Conservation (phyloP, 345 rosid genomes). For the Lepidium africanum region DNA sequence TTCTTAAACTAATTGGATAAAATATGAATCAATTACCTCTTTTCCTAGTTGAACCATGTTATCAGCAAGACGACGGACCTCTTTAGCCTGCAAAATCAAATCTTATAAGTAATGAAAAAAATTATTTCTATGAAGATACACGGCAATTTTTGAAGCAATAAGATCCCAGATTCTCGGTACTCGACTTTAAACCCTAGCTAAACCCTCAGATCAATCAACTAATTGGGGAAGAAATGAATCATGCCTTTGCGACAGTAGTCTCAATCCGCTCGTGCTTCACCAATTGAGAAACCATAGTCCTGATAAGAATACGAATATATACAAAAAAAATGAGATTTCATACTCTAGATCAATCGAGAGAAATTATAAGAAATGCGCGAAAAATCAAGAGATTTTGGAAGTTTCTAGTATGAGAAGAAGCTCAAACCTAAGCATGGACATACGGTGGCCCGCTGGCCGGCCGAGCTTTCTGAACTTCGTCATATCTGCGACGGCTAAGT, state of each 20-base stretch:
- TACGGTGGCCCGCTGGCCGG: conserved; percentile 72
- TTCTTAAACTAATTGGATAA: not conserved
- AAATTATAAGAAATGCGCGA: not conserved
- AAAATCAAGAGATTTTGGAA: not conserved
- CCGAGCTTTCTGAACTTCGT: conserved; percentile 81
- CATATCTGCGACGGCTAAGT: conserved; percentile 32
- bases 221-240: not conserved
- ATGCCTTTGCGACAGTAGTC: conserved; percentile 85
- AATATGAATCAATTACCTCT: conserved; percentile 40
- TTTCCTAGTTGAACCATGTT: conserved; percentile 92
- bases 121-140: not conserved
- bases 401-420: not conserved
- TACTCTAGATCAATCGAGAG: not conserved
- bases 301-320: conserved; percentile 1
- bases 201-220: not conserved
- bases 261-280: conserved; percentile 91
- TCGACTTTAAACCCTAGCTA: conserved; percentile 26
- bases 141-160: not conserved
- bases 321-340: not conserved
- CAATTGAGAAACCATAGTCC: conserved; percentile 95
- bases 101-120: not conserved
- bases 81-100: conserved; percentile 58
- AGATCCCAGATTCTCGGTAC: not conserved
- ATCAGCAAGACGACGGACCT: conserved; percentile 80
- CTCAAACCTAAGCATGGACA: conserved; percentile 80